phyloP scores from a whole-genome alignment of 2,329 filamentous ascomycete genomes.

The Calonectria henricotiae region DNA sequence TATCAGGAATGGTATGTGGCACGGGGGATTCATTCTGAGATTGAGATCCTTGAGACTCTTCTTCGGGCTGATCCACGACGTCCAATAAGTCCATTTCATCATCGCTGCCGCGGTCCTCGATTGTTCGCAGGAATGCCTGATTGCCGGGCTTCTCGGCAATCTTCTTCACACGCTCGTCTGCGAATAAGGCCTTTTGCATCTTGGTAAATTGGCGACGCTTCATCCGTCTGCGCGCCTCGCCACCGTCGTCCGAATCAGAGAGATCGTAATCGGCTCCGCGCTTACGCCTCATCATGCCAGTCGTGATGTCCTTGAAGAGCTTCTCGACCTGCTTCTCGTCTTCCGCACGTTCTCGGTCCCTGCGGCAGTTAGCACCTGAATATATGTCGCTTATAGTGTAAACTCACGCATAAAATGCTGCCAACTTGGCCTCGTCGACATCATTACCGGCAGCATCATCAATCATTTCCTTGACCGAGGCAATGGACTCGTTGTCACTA shows the following conservation, averaged over 20 bases:
- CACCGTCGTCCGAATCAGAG: constrained; percentile 92
- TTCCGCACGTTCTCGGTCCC: constrained; percentile 82
- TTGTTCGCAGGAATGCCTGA: constrained; percentile 89
- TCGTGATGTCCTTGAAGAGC: constrained; percentile 93
- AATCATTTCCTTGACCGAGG: constrained; percentile 88
- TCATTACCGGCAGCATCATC: constrained; percentile 85
- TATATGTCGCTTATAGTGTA: neutral
- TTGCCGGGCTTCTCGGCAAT: constrained; percentile 92
- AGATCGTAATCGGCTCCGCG: constrained; percentile 87
- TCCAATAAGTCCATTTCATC: constrained; percentile 85
- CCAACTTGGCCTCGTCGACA: constrained; percentile 85
- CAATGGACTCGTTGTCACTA: constrained; percentile 80
- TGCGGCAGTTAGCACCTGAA: constrained; percentile 56
- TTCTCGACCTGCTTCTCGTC: constrained; percentile 93
- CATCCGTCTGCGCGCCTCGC: constrained; percentile 82
- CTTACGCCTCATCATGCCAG: constrained; percentile 88
- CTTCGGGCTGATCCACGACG: constrained; percentile 57
- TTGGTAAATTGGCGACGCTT: constrained; percentile 92
- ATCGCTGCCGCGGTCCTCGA: constrained; percentile 85
- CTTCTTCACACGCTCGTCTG: constrained; percentile 91
- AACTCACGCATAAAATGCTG: constrained; percentile 90
- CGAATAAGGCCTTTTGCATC: constrained; percentile 90
- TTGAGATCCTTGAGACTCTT: constrained; percentile 59
- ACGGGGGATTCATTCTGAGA: constrained; percentile 54
- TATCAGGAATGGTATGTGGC: constrained; percentile 65